Base-by-base conservation (phyloP, 2,329 filamentous ascomycete species). In the Didymella pomorum region DNA sequence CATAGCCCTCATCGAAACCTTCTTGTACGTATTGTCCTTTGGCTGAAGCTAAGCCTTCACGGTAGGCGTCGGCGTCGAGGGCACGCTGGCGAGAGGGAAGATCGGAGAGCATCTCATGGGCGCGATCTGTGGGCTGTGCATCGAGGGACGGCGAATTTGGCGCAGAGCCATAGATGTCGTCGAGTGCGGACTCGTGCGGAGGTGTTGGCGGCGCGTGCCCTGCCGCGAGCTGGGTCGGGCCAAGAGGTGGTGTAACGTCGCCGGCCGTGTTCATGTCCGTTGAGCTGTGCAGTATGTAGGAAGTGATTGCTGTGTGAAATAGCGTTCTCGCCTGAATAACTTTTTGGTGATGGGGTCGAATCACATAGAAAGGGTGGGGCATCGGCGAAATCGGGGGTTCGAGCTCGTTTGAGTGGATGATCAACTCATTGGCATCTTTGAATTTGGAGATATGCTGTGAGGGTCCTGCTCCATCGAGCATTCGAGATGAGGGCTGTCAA, bases 1-100 rank as follows among this genome's bases (percentile, higher is more conserved):
- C 83, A 74, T 93, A 98, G 0, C 94, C 94, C 64, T 94, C 91
- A 74, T 99, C 95, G 72, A 99, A 98, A 0, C 94, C 94, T 14
- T 83, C 83, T 78, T 99, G 95, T 25, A 97, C 86, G 69, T 87
- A 89, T 46, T 83, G 79, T 25, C 86, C 85, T 75, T 98, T 98
- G 29, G 90, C 90, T 3, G 81, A 81, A 0, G 89, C 84, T 52
- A 98, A 85, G 43, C 94, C 95, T 70, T 97, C 93, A 58, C 94
- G 89, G 78, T 98, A 98, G 20, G 95, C 95, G 37, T 91, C 88
- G 8, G 91, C 97, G 51, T 87, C 85, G 75, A 97, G 92, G 54
- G 90, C 88, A 41, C 86, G 84, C 68, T 90, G 87, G 16, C 97
- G 84, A 23, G 90, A 87, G 20, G 85, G 87, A 49, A 95, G 84